Base-by-base conservation (phyloP, 2,329 filamentous ascomycete genomes). In the Colletotrichum siamense region DNA sequence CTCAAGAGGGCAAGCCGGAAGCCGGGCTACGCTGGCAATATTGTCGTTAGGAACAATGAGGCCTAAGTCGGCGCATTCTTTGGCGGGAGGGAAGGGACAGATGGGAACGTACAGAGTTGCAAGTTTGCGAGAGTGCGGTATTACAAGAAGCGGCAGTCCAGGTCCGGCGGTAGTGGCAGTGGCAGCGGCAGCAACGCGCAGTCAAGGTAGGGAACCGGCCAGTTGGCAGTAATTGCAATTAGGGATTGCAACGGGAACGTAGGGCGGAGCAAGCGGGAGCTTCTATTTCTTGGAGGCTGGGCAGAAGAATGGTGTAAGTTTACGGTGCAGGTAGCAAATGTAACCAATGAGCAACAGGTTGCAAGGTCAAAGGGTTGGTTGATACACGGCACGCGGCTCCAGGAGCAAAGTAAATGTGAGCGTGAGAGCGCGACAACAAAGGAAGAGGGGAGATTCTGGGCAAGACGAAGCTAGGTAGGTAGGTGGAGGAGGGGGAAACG, bases 1-100 rank as follows among this genome's bases (percentile, higher is more conserved):
- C 57, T 69, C 32, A 44, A 64, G 64, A 59, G 26, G 34, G 71
- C 66, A 75, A 71, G 66, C 36, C 34, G 72, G 36, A 24, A 55
- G 26, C 39, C 44, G 44, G 44, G 44, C 44, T 52, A 52, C 44
- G n/a, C n/a, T 52, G 44, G 44, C 44, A 24, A 28, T 74, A 67
- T 71, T 75, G 71, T 68, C 39, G 71, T 75, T 67, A 77, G 75
- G 75, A 77, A 77, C 75, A 77, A 75, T 75, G 65, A 67, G 36
- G 63, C 66, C 74, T 15, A 26, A 34, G 16, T 63, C 44, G 66
- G 67, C 66, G 67, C 28, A 67, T 70, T 24, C 62, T 74, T 49
- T 74, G 49, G 28, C 52, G 52, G 62, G 44, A 67, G 39, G 55
- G 32, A 44, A 34, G 44, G 57, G 57, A 49, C 55, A 69, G 15